Percentiles rank a stretch among this genome's conserved stretches.
Conservation (phyloP, 1,284 basidiomycete species). For the Puccinia polysora region DNA sequence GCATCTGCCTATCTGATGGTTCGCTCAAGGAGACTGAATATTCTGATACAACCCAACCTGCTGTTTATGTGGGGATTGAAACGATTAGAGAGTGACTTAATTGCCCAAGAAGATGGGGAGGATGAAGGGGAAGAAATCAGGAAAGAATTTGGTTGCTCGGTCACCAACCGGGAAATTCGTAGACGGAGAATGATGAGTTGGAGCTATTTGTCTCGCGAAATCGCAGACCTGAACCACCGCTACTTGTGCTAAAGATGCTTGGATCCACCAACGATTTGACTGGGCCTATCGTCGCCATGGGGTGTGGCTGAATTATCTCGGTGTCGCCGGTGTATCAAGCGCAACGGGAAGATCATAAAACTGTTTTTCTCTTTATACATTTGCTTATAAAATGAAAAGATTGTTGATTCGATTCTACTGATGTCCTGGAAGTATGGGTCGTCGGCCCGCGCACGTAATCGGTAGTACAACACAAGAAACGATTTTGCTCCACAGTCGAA, state of each 20-base stretch:
- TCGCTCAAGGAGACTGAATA: slow-evolving; percentile 69
- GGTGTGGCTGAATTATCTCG: too few relatives aligned
- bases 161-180: slow-evolving; percentile 19
- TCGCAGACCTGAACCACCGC: slow-evolving; percentile 72
- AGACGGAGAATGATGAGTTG: slow-evolving; percentile 56
- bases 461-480: too few relatives aligned
- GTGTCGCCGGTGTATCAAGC: too few relatives aligned
- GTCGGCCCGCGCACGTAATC: too few relatives aligned
- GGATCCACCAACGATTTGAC: too few relatives aligned
- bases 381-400: too few relatives aligned
- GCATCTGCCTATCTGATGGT: slow-evolving; percentile 90
- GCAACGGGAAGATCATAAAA: too few relatives aligned
- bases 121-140: slow-evolving; percentile 34
- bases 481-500: too few relatives aligned
- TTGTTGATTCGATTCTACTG: too few relatives aligned
- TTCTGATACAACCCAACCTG: slow-evolving; percentile 90
- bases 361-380: too few relatives aligned
- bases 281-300: too few relatives aligned
- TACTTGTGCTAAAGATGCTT: slow-evolving; percentile 59
- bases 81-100: slow-evolving; percentile 80
- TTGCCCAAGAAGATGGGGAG: slow-evolving; percentile 26
- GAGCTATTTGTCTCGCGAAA: slow-evolving; percentile 72
- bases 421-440: too few relatives aligned
- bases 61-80: slow-evolving; percentile 84
- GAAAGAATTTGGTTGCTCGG: slow-evolving; percentile 43